These are phyloP conservation scores for Marasmius tenuissimus DNA, from an alignment of 1,284 basidiomycete genomes.

Conservation along the genomic window DNA sequence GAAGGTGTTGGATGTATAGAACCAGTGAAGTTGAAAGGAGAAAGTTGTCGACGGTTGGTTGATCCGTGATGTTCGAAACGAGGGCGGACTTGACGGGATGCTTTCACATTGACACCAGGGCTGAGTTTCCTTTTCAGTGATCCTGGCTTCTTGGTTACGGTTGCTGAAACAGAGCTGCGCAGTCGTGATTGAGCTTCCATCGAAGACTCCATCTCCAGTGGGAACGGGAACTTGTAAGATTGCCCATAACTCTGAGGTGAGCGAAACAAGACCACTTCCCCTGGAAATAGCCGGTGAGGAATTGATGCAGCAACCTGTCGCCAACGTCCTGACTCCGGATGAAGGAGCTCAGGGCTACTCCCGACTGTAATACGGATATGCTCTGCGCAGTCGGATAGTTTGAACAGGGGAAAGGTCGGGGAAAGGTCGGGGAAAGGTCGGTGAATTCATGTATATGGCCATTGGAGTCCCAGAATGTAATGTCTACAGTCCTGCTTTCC, in stretches of 20 bases:
- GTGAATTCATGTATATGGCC: not conserved
- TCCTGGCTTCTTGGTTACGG: not conserved
- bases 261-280: not conserved
- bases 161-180: not conserved
- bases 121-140: not conserved
- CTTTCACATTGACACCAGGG: not conserved
- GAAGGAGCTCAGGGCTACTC: not conserved
- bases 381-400: not conserved
- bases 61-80: too few species aligned
- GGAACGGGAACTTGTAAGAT: not conserved
- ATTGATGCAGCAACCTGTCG: not conserved
- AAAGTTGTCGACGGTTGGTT: too few species aligned
- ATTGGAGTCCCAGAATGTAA: slow-evolving; percentile 1
- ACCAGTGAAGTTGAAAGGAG: too few species aligned
- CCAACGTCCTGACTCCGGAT: not conserved
- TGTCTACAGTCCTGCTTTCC: not conserved
- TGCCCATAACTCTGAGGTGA: not conserved
- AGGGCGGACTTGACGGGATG: too few species aligned
- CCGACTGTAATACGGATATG: not conserved
- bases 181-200: not conserved
- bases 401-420: not conserved
- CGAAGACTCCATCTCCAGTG: not conserved
- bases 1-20: too few species aligned
- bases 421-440: too few species aligned
- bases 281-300: not conserved